Evolutionary conservation across 495 filamentous ascomycete species (phyloP).

Genomic region (Rostrohypoxylon terebratum): DNA sequence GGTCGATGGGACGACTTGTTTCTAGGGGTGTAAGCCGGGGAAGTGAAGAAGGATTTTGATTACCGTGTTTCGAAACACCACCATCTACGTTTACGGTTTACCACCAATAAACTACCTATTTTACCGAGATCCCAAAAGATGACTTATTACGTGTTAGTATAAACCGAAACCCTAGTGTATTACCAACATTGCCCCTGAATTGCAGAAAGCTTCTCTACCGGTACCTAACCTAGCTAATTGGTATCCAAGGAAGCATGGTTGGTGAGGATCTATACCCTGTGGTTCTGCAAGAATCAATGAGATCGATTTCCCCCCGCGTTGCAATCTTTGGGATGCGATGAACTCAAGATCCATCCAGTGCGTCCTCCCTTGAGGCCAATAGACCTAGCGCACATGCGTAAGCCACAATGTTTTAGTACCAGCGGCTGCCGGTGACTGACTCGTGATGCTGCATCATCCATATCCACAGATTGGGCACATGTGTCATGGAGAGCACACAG

Average conservation of each 20-base stretch:
- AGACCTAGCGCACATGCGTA: conserved; percentile 22
- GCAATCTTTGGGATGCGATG: conserved; percentile 4
- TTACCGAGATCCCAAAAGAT: neutral
- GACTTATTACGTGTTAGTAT: neutral
- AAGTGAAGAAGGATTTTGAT: conserved; percentile 15
- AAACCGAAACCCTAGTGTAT: neutral
- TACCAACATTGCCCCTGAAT: neutral
- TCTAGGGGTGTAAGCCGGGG: neutral
- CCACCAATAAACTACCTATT: neutral
- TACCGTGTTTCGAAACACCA: neutral
- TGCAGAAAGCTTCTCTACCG: neutral
- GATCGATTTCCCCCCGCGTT: neutral
- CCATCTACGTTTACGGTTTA: conserved; percentile 16
- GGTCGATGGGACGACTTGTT: neutral
- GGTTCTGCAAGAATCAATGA: neutral
- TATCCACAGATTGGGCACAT: conserved; percentile 2
- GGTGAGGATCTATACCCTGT: neutral
- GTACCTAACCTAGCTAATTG: too few species aligned
- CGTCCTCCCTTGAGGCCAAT: conserved; percentile 15
- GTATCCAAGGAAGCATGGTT: neutral
- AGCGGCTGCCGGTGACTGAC: conserved; percentile 16
- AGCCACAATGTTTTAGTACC: conserved; percentile 11
- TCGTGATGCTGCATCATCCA: conserved; percentile 15
- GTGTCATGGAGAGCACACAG: conserved; percentile 12
- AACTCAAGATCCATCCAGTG: conserved; percentile 3